Base-by-base conservation (phyloP, 2,329 filamentous ascomycete species). In the Macrophomina pseudophaseolina region DNA sequence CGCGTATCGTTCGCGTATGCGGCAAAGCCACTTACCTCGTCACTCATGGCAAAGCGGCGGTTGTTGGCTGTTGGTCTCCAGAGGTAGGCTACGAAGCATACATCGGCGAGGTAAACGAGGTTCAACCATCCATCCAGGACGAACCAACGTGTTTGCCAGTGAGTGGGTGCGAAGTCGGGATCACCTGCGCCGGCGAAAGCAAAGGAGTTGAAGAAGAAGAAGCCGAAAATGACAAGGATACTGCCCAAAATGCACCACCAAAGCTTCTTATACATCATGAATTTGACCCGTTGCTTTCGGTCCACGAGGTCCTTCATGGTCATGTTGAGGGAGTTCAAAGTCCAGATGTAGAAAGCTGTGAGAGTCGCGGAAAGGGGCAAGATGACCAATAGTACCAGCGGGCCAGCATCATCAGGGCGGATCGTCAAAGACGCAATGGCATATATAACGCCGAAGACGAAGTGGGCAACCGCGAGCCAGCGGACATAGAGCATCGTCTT, bases 281-380 rank as follows among this genome's bases (percentile, higher is more conserved):
- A 93, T 78, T 99, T 99, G 73, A 91, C 90, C 73, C 91, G 90
- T 80, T 99, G 95, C 80, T 97, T 97, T 71, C 95, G 90, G 74
- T 97, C 92, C 65, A 91, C 86, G n/a, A 99, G 86, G 74, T 98
- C 94, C 80, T 97, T 98, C 82, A 98, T 94, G 0, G 95, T 99
- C 67, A 90, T 85, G 78, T 94, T 97, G 67, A 99, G 86, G 28
- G 94, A 96, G 82, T 97, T 98, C 70, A 99, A 85, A 0, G 95
- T 99, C 95, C 95, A 99, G 68, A 99, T 92, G 79, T 99, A 99
- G 80, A 99, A 99, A 11, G 92, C 94, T 18, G 95, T 99, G 69
- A 99, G 82, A 0, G 95, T 97, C 54, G 88, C 94, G 3, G 94
- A 94, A 28, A 99, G 86, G 0, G 95, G 95, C 16, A 99, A 86